A percentile compares a stretch with the other conserved stretches of the same genome.
phyloP scores from a whole-genome alignment of 31 red algal genomes.

The Odonthalia washingtoniensis region DNA sequence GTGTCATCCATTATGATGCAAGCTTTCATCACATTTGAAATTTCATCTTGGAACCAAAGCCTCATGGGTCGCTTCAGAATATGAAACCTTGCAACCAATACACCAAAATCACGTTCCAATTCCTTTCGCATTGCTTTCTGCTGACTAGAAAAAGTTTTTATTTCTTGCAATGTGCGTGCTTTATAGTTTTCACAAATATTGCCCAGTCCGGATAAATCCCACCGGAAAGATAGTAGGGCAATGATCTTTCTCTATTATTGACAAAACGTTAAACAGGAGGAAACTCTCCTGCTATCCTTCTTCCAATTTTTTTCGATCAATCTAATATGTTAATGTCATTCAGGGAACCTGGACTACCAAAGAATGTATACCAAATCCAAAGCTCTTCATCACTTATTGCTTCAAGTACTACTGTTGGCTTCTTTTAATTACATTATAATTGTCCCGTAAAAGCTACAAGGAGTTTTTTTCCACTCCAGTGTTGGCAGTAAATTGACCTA shows the following conservation, averaged over 20 bases:
- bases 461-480: conserved; percentile 12
- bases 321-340: conserved; percentile 31
- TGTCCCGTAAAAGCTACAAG: not conserved
- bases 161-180: not conserved
- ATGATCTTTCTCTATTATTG: not conserved
- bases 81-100: conserved; percentile 50
- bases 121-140: conserved; percentile 37
- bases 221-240: conserved; percentile 11
- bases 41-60: conserved; percentile 19
- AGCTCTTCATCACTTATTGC: conserved; percentile 7
- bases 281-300: not conserved
- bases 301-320: not conserved
- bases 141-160: not conserved
- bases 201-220: conserved; percentile 15
- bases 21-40: conserved; percentile 32
- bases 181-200: conserved; percentile 13
- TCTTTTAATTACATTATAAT: not conserved
- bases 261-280: not conserved
- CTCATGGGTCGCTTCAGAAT: not conserved
- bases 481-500: not conserved
- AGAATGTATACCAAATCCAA: conserved; percentile 30
- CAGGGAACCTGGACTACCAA: not conserved
- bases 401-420: not conserved
- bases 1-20: conserved; percentile 46
- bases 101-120: conserved; percentile 44